Evolutionary conservation across 192 early-diverging fungal genomes (phyloP), one percentile per base, ranked within the genome.

Genomic region (Dispira simplex): DNA sequence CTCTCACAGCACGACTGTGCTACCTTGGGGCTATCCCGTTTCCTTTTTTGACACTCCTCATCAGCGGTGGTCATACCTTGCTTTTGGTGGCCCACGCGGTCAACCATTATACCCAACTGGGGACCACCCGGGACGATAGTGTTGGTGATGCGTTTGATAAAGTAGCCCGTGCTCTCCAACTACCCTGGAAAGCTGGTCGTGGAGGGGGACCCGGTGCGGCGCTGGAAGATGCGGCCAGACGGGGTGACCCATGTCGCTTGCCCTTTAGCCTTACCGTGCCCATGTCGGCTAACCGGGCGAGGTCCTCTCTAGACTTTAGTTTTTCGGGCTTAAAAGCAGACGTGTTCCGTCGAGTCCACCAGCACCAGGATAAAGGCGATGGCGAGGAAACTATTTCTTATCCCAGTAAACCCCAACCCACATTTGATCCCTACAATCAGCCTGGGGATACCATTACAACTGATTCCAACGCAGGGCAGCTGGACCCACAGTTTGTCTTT

Each of bases 71-170:
- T 2, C 88, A 90, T 58, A 89, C 88, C 26, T 52, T 87, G 52
- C 66, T 84, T 11, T 63, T 89, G 20, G 59, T 81, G 3, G 81
- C 73, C 0, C 78, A 84, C 52, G 74, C 64, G 26, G 77, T 88
- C 46, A 76, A 78, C 65, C 62, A 76, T 9, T 82, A 89, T 68
- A 76, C 78, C 39, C 68, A 77, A 43, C 65, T 90, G 25, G 86
- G 82, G 43, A 73, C 81, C 13, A 89, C 88, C 14, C 65, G 81
- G 28, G 88, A 88, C 73, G 83, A 87, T 70, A 85, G 86, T 26
- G 75, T 86, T 13, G 86, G 88, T 28, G 86, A 89, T 63, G 86
- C 88, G 18, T 86, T 87, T 66, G 88, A 90, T 68, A 90, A 87
- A 69, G 81, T 79, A 8, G 81, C 87, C 2, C 76, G 88, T 6